Percentiles rank a stretch among this genome's conserved stretches.
These are phyloP conservation scores for Fusarium burgessii DNA, from an alignment of 2,329 filamentous ascomycete species.

Conservation along the genomic window DNA sequence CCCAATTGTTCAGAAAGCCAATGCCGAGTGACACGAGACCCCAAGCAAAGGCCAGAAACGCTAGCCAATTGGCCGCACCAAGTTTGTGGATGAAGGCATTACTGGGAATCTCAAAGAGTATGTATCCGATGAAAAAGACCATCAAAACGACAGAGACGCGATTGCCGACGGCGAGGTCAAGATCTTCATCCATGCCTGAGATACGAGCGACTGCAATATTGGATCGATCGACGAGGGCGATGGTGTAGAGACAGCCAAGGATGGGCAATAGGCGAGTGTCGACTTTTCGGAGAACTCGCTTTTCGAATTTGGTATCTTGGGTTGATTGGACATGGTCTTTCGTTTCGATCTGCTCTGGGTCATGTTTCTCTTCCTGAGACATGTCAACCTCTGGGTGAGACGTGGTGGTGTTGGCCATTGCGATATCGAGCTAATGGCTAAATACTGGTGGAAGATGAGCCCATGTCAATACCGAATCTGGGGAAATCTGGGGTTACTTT, in stretches of 20 bases:
- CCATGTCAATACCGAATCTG: not conserved
- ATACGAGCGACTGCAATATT: slow-evolving; percentile 34
- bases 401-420: not conserved
- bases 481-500: not conserved
- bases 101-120: slow-evolving; percentile 30
- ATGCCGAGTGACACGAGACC: slow-evolving; percentile 28
- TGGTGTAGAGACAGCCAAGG: slow-evolving; percentile 31
- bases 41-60: slow-evolving; percentile 24
- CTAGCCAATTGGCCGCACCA: slow-evolving; percentile 33
- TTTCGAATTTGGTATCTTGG: slow-evolving; percentile 27
- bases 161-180: slow-evolving; percentile 13
- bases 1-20: slow-evolving; percentile 26
- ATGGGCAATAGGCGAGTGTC: slow-evolving; percentile 27
- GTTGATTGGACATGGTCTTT: not conserved
- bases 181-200: slow-evolving; percentile 33
- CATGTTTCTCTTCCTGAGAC: slow-evolving; percentile 8
- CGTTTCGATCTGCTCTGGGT: not conserved
- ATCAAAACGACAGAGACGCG: slow-evolving; percentile 20
- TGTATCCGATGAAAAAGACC: slow-evolving; percentile 39
- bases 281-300: slow-evolving; percentile 22
- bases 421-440: not conserved
- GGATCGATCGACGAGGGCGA: slow-evolving; percentile 31
- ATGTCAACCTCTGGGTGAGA: not conserved
- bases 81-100: slow-evolving; percentile 35
- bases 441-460: not conserved